Percentiles rank a stretch among this genome's conserved stretches.
These are phyloP conservation scores for Penicillium sp. DNA, from an alignment of 2,329 filamentous ascomycete genomes.

Conservation along the genomic window DNA sequence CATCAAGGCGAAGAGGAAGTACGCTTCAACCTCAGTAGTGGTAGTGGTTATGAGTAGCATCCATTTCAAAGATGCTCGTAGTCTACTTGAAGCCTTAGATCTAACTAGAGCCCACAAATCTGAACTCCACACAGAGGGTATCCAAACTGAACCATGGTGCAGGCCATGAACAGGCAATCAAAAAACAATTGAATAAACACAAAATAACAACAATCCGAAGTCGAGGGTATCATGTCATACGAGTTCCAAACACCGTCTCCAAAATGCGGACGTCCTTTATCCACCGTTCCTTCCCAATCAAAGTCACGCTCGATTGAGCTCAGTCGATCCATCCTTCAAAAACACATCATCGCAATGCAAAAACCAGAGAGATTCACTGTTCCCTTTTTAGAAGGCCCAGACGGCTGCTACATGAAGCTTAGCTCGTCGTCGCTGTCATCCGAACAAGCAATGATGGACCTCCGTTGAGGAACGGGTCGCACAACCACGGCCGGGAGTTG, in stretches of 20 bases:
- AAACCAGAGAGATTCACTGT: not conserved
- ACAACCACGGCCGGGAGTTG: not conserved
- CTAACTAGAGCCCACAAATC: not conserved
- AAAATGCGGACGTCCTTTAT: conserved; percentile 1
- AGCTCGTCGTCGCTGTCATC: conserved; percentile 39
- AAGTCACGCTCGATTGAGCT: not conserved
- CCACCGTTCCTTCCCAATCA: not conserved
- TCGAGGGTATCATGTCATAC: conserved; percentile 18
- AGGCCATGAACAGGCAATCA: not conserved
- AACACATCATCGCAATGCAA: not conserved
- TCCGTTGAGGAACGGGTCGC: conserved; percentile 6
- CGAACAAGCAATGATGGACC: conserved; percentile 24
- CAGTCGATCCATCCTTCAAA: not conserved
- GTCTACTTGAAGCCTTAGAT: not conserved
- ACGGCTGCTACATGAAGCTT: conserved; percentile 28
- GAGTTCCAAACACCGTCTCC: conserved; percentile 9
- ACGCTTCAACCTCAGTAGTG: too few relatives aligned
- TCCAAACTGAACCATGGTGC: not conserved
- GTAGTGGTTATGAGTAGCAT: too few relatives aligned
- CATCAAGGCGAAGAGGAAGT: too few relatives aligned
- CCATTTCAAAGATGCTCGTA: too few relatives aligned
- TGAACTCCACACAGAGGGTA: not conserved
- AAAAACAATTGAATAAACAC: not conserved
- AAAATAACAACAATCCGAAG: conserved; percentile 8
- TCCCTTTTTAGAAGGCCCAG: conserved; percentile 1